Evolutionary conservation across 371 early-diverging fungal species (phyloP).

Genomic region (Zychaea mexicana): DNA sequence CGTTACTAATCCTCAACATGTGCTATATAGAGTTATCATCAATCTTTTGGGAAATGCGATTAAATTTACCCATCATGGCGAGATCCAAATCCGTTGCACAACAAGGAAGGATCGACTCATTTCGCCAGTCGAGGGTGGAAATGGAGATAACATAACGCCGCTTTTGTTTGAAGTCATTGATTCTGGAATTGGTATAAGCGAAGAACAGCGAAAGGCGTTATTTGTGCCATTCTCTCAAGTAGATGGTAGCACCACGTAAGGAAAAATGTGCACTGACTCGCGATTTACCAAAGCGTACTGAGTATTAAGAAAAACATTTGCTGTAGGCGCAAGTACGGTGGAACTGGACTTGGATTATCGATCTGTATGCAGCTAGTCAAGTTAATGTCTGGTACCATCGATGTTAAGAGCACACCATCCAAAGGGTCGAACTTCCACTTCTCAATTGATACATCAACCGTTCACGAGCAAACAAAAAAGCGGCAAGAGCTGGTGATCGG

Average conservation of each 20-base stretch:
- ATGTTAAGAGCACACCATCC: constrained; percentile 55
- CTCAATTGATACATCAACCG: constrained; percentile 37
- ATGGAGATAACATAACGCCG: neutral
- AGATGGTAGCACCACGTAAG: constrained; percentile 52
- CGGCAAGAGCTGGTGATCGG: constrained; percentile 12
- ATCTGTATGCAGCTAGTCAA: constrained; percentile 60
- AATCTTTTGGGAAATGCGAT: constrained; percentile 45
- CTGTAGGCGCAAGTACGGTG: constrained; percentile 61
- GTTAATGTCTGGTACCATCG: constrained; percentile 58
- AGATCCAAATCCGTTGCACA: constrained; percentile 44
- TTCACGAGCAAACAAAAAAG: constrained; percentile 25
- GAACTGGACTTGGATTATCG: constrained; percentile 64
- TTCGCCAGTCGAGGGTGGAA: too few relatives aligned
- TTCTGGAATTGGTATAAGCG: constrained; percentile 60
- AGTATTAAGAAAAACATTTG: too few relatives aligned
- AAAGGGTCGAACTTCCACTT: constrained; percentile 63
- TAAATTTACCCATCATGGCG: constrained; percentile 60
- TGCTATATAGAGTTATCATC: constrained; percentile 28
- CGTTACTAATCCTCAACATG: neutral
- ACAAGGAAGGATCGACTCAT: too few relatives aligned
- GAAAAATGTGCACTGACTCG: neutral
- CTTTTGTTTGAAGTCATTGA: constrained; percentile 49
- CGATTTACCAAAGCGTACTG: neutral
- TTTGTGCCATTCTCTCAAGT: constrained; percentile 64
- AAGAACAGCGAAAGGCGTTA: constrained; percentile 57